Base-by-base conservation (phyloP, 768 basidiomycete genomes). In the Russula earlei region DNA sequence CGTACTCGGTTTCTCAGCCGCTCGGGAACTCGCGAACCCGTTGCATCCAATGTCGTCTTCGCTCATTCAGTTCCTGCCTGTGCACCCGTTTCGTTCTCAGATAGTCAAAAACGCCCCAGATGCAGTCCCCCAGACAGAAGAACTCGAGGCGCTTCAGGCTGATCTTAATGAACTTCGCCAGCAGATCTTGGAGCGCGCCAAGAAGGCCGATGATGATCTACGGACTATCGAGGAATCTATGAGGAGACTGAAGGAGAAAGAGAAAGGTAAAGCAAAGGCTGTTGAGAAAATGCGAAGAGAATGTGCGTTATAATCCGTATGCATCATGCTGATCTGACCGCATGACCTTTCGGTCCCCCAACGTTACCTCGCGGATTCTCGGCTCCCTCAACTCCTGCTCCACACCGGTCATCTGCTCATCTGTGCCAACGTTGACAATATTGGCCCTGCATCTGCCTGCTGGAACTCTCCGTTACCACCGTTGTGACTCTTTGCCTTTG, bases 201-300 rank as follows among this genome's bases (percentile, higher is more conserved):
- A 77, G 74, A 89, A 87, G 73, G 89, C 87, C 0, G 78, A 77
- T 31, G 81, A 85, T 65, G 88, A 91, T 74, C 71, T 87, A 62
- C 79, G 76, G 66, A 76, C 79, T 52, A 82, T 91, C 63, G 81
- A 86, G 60, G 87, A 85, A 69, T 84, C 83, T 47, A 83, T 87
- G 79, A 79, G 80, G 51, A 77, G 80, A 57, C 77, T 88, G 72
- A 85, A 80, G 71, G 87, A 88, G 71, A 83, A 79, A 68, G 84
- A 81, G 69, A 78, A 74, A 71, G 84, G 85, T 0, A 89, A 87
- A 67, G 80, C 78, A 49, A 85, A 76, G 69, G 78, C 75, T n/a
- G 67, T 81, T 42, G 85, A 86, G 54, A 87, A 79, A 70, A 73
- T 81, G 49, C 87, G 88, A 66, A 80, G 79, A 64, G 86, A 82